Evolutionary conservation across 352 stramenopile genomes (phyloP), one percentile per base, ranked within the genome.

Genomic region (Globisporangium spiculum): DNA sequence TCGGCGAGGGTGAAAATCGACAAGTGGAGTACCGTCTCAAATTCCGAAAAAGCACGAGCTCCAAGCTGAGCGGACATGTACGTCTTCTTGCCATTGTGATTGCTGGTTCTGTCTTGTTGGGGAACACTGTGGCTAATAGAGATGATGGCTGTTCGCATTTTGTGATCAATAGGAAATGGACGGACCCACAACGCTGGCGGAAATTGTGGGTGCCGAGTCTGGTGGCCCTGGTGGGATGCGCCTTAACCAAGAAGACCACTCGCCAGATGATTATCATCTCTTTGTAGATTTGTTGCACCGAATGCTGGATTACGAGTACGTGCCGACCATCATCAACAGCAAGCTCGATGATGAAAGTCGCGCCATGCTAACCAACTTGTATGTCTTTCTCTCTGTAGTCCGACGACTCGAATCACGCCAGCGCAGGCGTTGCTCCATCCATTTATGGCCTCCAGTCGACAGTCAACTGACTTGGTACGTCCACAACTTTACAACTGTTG

Each of bases 251-350:
- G 73, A 90, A 5, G 74, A 85, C 65, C 95, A 98, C 63, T 83
- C 76, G 2, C 68, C 82, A 8, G 76, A 90, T 41, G 88, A 98
- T 63, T 99, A 99, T 73, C 75, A 83, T 16, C 73, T 92, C 2
- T 98, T 99, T 71, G 76, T 98, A 7, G 97, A 99, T 75, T 78
- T 99, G 12, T 76, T 99, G 12, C 80, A 93, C 69, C 78, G 86
- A 38, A 99, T 99, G 96, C 81, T 99, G 20, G 82, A 97, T n/a
- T 99, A 93, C 71, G 89, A 98, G 88, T 96, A 88, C 30, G 88
- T 86, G 44, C 36, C 36, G 0, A 5, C 34, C 1, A 50, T 9
- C 12, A 2, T 46, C 52, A 57, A 0, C n/a, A 56, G n/a, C 20
- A 56, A 56, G 50, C 5, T 5, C 44, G 4, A 57, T 34, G 48